Conservation (phyloP, 768 basidiomycete genomes). For the Postia placenta region DNA sequence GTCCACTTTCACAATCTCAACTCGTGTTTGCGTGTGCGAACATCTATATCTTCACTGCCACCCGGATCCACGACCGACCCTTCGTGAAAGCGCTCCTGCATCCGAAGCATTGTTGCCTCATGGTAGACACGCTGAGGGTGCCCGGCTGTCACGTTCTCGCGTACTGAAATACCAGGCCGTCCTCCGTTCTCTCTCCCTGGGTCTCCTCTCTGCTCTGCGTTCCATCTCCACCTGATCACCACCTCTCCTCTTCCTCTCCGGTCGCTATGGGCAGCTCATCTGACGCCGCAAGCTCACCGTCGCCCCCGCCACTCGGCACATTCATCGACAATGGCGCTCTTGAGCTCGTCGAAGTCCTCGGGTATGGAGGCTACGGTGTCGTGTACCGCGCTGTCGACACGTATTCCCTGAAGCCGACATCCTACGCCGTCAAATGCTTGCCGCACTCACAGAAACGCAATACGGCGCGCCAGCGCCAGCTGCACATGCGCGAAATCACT, state of each 20-base stretch:
- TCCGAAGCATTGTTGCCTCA: constrained; percentile 26
- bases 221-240: constrained; percentile 14
- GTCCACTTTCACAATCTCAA: not conserved
- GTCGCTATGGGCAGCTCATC: constrained; percentile 23
- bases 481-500: constrained; percentile 86
- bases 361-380: constrained; percentile 91
- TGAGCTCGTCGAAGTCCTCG: constrained; percentile 81
- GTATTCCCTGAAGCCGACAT: constrained; percentile 37
- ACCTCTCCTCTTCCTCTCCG: constrained; percentile 13
- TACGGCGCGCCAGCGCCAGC: constrained; percentile 54
- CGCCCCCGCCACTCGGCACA: constrained; percentile 57
- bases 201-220: constrained; percentile 23
- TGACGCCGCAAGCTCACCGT: constrained; percentile 34
- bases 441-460: constrained; percentile 44
- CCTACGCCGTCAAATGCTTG: constrained; percentile 91
- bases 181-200: constrained; percentile 15
- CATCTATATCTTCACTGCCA: constrained; percentile 1
- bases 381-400: constrained; percentile 84
- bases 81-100: constrained; percentile 10
- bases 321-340: constrained; percentile 79
- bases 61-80: constrained; percentile 5
- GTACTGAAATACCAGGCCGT: constrained; percentile 21
- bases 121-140: constrained; percentile 28
- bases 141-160: constrained; percentile 25
- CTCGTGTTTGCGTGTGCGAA: constrained; percentile 2